Percentiles rank a stretch among this genome's conserved stretches.
These are phyloP conservation scores for Tylopilus intermedius DNA, from an alignment of 768 basidiomycete genomes.

Conservation along the genomic window DNA sequence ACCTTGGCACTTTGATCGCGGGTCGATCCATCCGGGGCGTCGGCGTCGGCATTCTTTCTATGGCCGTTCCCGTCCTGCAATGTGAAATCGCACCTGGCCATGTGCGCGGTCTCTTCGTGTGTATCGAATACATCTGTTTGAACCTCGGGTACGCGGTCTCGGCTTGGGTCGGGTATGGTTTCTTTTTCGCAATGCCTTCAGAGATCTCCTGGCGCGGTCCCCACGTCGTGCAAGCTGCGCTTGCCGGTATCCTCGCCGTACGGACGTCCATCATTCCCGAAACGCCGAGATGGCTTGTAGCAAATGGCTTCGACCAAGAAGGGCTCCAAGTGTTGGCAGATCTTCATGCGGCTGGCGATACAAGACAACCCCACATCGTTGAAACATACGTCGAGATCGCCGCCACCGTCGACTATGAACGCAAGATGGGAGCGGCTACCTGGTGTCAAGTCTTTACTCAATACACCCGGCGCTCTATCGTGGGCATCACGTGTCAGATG, in stretches of 20 bases:
- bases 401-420: constrained; percentile 36
- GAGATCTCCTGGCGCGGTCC: constrained; percentile 55
- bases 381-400: constrained; percentile 42
- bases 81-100: constrained; percentile 45
- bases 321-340: constrained; percentile 52
- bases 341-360: constrained; percentile 48
- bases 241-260: constrained; percentile 42
- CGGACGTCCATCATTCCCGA: constrained; percentile 49
- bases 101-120: constrained; percentile 49
- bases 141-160: constrained; percentile 47
- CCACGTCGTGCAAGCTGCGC: constrained; percentile 48
- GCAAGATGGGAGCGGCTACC: constrained; percentile 36
- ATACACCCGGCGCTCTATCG: constrained; percentile 44
- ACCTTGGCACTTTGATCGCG: constrained; percentile 35
- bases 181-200: constrained; percentile 42
- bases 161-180: constrained; percentile 47
- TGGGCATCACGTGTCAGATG: constrained; percentile 53
- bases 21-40: constrained; percentile 46
- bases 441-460: constrained; percentile 48
- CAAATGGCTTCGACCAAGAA: constrained; percentile 47
- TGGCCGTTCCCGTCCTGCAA: constrained; percentile 48
- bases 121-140: constrained; percentile 50
- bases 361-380: constrained; percentile 38
- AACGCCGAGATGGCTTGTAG: constrained; percentile 52
- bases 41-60: constrained; percentile 47